A percentile compares a stretch with the other conserved stretches of the same genome.
phyloP scores from a whole-genome alignment of 1,139 yeast species.

The Casaregolazyma lundiana region DNA sequence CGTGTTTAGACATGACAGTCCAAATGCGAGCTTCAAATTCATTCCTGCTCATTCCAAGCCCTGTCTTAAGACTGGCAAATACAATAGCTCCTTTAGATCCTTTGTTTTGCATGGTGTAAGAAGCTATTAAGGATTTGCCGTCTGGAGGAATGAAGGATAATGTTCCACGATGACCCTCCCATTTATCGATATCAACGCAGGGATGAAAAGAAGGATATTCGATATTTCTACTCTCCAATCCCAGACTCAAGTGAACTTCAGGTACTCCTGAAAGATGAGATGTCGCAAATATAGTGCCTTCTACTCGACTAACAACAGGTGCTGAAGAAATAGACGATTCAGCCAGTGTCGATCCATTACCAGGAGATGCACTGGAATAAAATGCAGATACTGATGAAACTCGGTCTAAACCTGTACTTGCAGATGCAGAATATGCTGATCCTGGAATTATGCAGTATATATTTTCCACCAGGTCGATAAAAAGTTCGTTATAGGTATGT shows the following conservation, averaged over 20 bases:
- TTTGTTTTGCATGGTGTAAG: conserved; percentile 52
- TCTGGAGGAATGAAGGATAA: conserved; percentile 85
- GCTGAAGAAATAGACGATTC: neutral
- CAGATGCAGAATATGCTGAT: conserved; percentile 4
- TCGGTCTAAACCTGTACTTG: conserved; percentile 11
- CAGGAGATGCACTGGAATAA: conserved; percentile 25
- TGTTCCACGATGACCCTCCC: conserved; percentile 31
- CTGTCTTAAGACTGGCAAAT: conserved; percentile 54
- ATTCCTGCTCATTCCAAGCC: conserved; percentile 55
- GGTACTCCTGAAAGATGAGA: conserved; percentile 77
- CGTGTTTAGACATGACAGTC: conserved; percentile 47
- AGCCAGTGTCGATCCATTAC: conserved; percentile 1
- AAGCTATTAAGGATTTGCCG: conserved; percentile 62
- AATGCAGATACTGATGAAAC: conserved; percentile 31
- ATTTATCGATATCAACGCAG: conserved; percentile 41
- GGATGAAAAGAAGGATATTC: conserved; percentile 46
- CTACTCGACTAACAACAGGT: conserved; percentile 55
- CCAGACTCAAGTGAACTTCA: conserved; percentile 53
- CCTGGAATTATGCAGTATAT: conserved; percentile 43
- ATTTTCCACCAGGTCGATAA: conserved; percentile 68
- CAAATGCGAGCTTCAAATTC: conserved; percentile 73
- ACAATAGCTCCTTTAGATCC: conserved; percentile 46
- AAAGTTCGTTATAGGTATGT: conserved; percentile 73
- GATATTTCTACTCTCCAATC: conserved; percentile 37
- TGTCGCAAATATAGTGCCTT: conserved; percentile 60